These are phyloP conservation scores for Paraphaeosphaeria minitans DNA, from an alignment of 2,329 filamentous ascomycete genomes.

Conservation along the genomic window DNA sequence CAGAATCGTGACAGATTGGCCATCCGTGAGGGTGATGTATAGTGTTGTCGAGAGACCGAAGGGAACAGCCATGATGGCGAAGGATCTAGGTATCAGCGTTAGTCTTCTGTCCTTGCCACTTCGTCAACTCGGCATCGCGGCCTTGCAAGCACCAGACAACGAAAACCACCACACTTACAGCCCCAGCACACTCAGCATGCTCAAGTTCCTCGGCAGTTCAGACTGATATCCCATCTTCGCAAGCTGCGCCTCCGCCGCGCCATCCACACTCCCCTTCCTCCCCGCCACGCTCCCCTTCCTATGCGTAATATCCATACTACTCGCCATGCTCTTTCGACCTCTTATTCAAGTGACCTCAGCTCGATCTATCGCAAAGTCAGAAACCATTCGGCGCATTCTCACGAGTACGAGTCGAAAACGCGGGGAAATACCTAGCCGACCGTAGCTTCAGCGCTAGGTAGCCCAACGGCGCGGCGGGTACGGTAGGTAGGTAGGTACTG, in stretches of 20 bases:
- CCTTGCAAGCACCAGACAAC: too few species aligned
- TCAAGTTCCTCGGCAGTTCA: constrained; percentile 68
- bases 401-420: neutral
- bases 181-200: constrained; percentile 72
- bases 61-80: constrained; percentile 76
- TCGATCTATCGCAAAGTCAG: neutral
- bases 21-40: constrained; percentile 70
- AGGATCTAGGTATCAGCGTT: constrained; percentile 57
- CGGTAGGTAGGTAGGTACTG: too few species aligned
- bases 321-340: constrained; percentile 16
- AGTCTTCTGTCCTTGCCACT: neutral
- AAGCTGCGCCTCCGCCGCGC: constrained; percentile 63
- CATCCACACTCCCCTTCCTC: constrained; percentile 32
- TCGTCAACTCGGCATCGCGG: neutral
- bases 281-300: constrained; percentile 15
- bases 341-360: neutral
- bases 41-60: constrained; percentile 72
- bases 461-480: neutral
- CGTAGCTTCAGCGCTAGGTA: neutral
- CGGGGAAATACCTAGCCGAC: neutral
- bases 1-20: constrained; percentile 70
- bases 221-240: constrained; percentile 71
- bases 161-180: constrained; percentile 47
- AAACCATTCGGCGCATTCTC: neutral
- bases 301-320: constrained; percentile 27